These are phyloP conservation scores for Paramyrothecium roridum DNA, from an alignment of 2,329 filamentous ascomycete species.

Conservation along the genomic window DNA sequence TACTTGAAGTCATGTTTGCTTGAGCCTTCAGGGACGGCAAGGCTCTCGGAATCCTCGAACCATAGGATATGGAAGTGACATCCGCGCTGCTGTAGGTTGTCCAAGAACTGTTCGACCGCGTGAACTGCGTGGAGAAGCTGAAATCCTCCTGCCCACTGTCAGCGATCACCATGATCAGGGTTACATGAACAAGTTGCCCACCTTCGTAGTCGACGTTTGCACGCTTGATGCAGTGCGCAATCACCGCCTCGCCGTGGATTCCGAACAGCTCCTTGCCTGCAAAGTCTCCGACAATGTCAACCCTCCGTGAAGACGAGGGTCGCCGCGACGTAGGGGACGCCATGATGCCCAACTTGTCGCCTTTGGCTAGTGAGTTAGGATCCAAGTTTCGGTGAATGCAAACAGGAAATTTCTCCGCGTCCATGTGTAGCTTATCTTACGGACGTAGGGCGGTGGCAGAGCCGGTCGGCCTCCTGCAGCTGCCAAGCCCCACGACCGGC, in stretches of 20 bases:
- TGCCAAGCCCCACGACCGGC: background rate
- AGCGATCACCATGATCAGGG: background rate
- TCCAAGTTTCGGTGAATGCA: background rate
- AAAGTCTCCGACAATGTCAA: constrained; percentile 73
- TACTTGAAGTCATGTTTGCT: constrained; percentile 42
- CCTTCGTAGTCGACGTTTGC: constrained; percentile 60
- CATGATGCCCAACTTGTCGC: background rate
- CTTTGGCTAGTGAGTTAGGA: background rate
- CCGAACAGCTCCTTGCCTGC: constrained; percentile 70
- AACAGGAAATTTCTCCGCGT: background rate
- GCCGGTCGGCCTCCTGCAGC: background rate
- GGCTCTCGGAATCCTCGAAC: constrained; percentile 53
- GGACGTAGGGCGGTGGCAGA: no score
- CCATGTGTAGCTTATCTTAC: no score
- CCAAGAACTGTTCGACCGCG: constrained; percentile 64
- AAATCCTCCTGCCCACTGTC: constrained; percentile 47
- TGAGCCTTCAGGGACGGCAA: constrained; percentile 48
- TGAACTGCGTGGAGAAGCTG: constrained; percentile 71
- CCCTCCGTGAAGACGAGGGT: constrained; percentile 19
- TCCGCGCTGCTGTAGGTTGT: constrained; percentile 56
- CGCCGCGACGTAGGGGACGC: background rate
- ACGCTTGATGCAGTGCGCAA: constrained; percentile 61
- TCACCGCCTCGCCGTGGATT: constrained; percentile 70
- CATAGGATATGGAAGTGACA: constrained; percentile 72
- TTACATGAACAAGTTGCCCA: constrained; percentile 14